Conservation (phyloP, 2,329 filamentous ascomycete species). For the Periglandula ipomoeae region DNA sequence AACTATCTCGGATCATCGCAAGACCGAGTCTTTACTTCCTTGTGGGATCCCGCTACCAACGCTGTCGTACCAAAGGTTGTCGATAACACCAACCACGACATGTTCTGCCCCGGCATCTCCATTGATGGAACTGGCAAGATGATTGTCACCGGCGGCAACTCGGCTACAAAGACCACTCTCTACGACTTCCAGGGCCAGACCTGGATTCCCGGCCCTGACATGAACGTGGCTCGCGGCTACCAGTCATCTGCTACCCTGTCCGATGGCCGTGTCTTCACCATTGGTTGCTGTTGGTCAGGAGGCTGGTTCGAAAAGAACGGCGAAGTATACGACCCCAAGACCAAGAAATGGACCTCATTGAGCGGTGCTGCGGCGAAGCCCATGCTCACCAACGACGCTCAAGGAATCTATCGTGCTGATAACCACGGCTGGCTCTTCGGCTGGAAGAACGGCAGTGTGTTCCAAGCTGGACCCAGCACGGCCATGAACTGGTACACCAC, state of each 20-base stretch:
- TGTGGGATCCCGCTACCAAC: slow-evolving; percentile 11
- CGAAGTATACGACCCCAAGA: slow-evolving; percentile 39
- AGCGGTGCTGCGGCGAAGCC: slow-evolving; percentile 32
- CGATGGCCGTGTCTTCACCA: slow-evolving; percentile 46
- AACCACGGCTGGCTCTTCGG: slow-evolving; percentile 10
- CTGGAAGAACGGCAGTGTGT: slow-evolving; percentile 18
- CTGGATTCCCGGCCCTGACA: slow-evolving; percentile 31
- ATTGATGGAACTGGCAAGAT: slow-evolving; percentile 38
- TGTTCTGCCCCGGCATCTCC: slow-evolving; percentile 43
- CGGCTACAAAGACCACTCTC: slow-evolving; percentile 37
- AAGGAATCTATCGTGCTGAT: slow-evolving; percentile 38
- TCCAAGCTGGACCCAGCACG: slow-evolving; percentile 9
- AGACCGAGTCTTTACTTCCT: slow-evolving; percentile 11
- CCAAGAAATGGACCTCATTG: slow-evolving; percentile 37
- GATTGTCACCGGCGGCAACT: slow-evolving; percentile 44
- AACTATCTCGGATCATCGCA: slow-evolving; percentile 8
- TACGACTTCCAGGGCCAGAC: slow-evolving; percentile 29
- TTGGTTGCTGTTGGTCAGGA: slow-evolving; percentile 46
- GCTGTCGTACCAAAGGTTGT: slow-evolving; percentile 18
- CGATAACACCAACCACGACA: slow-evolving; percentile 38
- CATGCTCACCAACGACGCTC: slow-evolving; percentile 39
- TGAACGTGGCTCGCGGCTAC: slow-evolving; percentile 41
- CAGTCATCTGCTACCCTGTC: slow-evolving; percentile 41
- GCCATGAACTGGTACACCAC: slow-evolving; percentile 48
- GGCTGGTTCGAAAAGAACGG: slow-evolving; percentile 41